Conservation (phyloP, 2,329 filamentous ascomycete species). For the Chaetomium sp. region DNA sequence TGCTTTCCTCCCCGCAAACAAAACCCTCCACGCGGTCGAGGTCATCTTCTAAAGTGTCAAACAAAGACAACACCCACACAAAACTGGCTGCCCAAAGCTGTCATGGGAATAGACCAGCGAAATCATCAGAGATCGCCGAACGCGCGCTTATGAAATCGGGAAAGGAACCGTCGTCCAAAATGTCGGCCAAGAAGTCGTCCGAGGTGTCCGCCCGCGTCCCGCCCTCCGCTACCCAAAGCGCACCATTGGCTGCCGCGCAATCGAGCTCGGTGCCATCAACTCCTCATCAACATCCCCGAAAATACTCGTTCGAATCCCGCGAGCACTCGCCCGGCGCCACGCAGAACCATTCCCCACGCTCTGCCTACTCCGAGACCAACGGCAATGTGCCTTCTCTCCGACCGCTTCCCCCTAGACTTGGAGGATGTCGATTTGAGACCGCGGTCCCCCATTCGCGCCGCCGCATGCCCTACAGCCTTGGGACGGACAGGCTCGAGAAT, state of each 20-base stretch:
- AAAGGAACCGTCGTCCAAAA: conserved; percentile 56
- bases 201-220: conserved; percentile 30
- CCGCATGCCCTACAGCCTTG: conserved; percentile 88
- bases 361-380: conserved; percentile 86
- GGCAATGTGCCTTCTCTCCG: conserved; percentile 69
- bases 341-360: conserved; percentile 82
- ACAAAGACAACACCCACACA: conserved; percentile 51
- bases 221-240: conserved; percentile 21
- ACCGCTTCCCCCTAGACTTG: conserved; percentile 60
- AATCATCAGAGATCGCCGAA: conserved; percentile 60
- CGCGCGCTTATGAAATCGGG: conserved; percentile 61
- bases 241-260: conserved; percentile 48
- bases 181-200: conserved; percentile 43
- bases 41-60: conserved; percentile 62
- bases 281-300: conserved; percentile 82
- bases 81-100: conserved; percentile 56
- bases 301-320: conserved; percentile 76
- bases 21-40: conserved; percentile 60
- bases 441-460: conserved; percentile 78
- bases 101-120: conserved; percentile 66
- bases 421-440: conserved; percentile 85
- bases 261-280: conserved; percentile 93
- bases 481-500: conserved; percentile 75
- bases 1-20: conserved; percentile 58
- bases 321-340: conserved; percentile 77